Conservation (phyloP, 768 basidiomycete genomes). For the Lenzites betulinus region DNA sequence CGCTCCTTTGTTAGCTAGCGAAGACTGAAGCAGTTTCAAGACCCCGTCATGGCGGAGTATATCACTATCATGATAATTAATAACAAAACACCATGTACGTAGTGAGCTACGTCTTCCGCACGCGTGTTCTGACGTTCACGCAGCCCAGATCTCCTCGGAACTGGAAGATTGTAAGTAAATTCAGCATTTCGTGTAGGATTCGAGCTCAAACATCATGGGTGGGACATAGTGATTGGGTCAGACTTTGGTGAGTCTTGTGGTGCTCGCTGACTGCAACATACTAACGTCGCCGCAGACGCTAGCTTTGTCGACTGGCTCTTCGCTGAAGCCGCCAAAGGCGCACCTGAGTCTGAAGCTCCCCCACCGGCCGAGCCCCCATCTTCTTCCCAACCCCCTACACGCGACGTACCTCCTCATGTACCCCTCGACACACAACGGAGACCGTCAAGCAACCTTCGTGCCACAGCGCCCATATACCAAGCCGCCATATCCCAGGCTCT, state of each 20-base stretch:
- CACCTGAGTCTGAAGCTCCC: conserved; percentile 50
- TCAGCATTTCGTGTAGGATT: not conserved
- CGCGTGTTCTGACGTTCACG: conserved; percentile 4
- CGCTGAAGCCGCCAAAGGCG: conserved; percentile 72
- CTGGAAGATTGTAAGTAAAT: conserved; percentile 17
- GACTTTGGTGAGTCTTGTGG: conserved; percentile 63
- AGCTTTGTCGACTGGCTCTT: conserved; percentile 92
- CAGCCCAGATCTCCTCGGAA: conserved; percentile 19
- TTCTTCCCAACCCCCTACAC: conserved; percentile 35
- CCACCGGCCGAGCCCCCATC: conserved; percentile 26
- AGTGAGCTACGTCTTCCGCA: not conserved
- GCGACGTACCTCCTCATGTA: conserved; percentile 35
- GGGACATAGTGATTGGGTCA: conserved; percentile 63
- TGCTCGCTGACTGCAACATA: not conserved
- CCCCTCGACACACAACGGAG: conserved; percentile 45
- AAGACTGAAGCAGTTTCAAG: conserved; percentile 37
- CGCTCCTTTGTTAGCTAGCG: not conserved
- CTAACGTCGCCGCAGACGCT: conserved; percentile 53
- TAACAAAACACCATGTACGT: conserved; percentile 77
- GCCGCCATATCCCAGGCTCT: conserved; percentile 72
- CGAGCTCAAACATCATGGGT: not conserved
- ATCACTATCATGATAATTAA: conserved; percentile 96
- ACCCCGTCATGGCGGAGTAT: conserved; percentile 92
- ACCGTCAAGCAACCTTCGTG: conserved; percentile 50
- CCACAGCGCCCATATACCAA: conserved; percentile 60